A percentile compares a stretch with the other conserved stretches of the same genome.
Conservation (phyloP, 2,329 filamentous ascomycete species). For the Sporothrix sp. region DNA sequence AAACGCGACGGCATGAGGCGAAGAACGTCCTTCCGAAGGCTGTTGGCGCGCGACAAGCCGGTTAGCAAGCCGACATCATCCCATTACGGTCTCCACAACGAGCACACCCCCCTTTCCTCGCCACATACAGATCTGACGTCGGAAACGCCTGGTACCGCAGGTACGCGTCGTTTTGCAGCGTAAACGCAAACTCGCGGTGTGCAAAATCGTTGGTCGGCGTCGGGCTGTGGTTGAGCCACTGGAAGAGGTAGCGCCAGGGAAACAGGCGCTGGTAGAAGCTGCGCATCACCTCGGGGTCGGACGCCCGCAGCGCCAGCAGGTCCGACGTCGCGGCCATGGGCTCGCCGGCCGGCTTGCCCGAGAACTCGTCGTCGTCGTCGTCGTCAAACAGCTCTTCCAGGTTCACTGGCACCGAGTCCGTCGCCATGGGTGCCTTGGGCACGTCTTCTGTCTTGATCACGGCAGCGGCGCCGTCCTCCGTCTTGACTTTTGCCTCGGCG, state of each 20-base stretch:
- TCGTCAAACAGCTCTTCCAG: constrained; percentile 52
- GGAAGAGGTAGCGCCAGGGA: constrained; percentile 87
- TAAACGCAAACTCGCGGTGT: constrained; percentile 93
- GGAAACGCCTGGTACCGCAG: constrained; percentile 73
- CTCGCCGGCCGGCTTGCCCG: constrained; percentile 24
- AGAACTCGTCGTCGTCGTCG: constrained; percentile 46
- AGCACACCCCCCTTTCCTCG: too few species aligned
- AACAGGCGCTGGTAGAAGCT: constrained; percentile 95
- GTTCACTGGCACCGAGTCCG: constrained; percentile 37
- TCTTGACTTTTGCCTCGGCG: constrained; percentile 6
- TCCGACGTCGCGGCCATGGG: neutral
- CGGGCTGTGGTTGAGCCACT: constrained; percentile 94
- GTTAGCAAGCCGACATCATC: too few species aligned
- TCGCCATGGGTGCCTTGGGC: constrained; percentile 4
- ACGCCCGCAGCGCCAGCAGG: constrained; percentile 35
- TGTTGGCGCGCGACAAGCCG: too few species aligned
- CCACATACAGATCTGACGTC: constrained; percentile 41
- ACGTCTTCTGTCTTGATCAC: constrained; percentile 5
- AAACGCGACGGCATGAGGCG: constrained; percentile 84
- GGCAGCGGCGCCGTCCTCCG: neutral
- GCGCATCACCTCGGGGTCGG: constrained; percentile 73
- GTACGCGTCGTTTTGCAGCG: constrained; percentile 84
- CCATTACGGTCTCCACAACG: too few species aligned
- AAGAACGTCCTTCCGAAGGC: constrained; percentile 83
- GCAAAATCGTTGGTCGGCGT: constrained; percentile 79